Conservation (phyloP, 2,329 filamentous ascomycete genomes). For the Ceratocystis harringtonii region DNA sequence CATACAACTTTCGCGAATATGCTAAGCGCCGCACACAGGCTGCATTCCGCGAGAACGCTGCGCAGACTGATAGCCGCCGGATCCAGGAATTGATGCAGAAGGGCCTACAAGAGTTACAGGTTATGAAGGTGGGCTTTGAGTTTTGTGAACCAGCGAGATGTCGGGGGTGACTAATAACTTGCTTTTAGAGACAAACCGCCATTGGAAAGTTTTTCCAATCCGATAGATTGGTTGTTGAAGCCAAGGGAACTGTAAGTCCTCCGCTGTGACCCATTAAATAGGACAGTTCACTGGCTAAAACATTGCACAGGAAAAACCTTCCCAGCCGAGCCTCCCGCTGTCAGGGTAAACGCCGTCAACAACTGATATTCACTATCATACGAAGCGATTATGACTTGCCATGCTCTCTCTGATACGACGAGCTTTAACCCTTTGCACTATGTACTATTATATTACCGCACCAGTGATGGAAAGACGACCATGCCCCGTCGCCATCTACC, state of each 20-base stretch:
- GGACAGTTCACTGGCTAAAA: not conserved
- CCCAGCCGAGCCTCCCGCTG: conserved; percentile 11
- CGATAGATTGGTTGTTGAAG: conserved; percentile 78
- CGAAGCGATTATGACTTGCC: not conserved
- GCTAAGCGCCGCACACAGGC: conserved; percentile 80
- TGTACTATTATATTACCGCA: conserved; percentile 13
- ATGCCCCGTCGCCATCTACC: not conserved
- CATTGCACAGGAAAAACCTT: conserved; percentile 9
- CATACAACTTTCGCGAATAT: conserved; percentile 98
- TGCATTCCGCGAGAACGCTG: conserved; percentile 69
- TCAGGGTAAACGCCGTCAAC: not conserved
- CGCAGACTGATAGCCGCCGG: conserved; percentile 55
- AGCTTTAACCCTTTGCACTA: conserved; percentile 13
- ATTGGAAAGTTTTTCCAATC: conserved; percentile 91
- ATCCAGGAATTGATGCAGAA: conserved; percentile 83
- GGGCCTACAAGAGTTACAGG: conserved; percentile 71
- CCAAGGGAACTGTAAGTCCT: conserved; percentile 14
- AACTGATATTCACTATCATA: not conserved
- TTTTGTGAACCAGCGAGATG: too few relatives aligned
- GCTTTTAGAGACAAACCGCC: conserved; percentile 72
- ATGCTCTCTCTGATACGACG: conserved; percentile 1
- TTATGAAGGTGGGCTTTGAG: conserved; percentile 60
- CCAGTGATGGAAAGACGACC: not conserved
- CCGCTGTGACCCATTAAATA: not conserved
- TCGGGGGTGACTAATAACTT: not conserved